Evolutionary conservation across 495 filamentous ascomycete genomes (phyloP).

Genomic region (Penicillium angulare): DNA sequence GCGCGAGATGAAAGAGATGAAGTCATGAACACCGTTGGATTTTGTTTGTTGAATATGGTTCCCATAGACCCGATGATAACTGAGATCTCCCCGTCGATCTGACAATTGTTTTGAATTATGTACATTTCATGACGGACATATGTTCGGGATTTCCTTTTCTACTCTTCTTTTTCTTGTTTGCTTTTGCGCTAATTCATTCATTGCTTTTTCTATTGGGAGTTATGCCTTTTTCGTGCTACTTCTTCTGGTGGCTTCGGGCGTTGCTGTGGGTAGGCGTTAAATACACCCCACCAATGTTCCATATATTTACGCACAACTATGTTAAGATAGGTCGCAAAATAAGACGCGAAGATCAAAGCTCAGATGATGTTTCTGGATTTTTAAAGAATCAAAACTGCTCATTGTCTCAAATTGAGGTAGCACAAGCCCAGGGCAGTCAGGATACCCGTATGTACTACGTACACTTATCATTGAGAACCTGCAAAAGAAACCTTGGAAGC

Average conservation of each 20-base stretch:
- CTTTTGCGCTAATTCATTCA: slow-evolving; percentile 1
- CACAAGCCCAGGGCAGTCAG: too few species aligned
- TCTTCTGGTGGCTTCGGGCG: too few species aligned
- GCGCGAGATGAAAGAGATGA: slow-evolving; percentile 33
- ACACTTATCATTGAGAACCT: too few species aligned
- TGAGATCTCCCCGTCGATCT: neutral
- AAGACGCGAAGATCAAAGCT: too few species aligned
- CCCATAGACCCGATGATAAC: slow-evolving; percentile 14
- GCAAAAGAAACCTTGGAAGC: too few species aligned
- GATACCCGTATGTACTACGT: too few species aligned
- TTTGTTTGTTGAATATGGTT: slow-evolving; percentile 2
- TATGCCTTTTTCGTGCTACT: neutral
- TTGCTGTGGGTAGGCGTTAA: neutral
- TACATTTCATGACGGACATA: slow-evolving; percentile 25
- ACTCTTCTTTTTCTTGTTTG: slow-evolving; percentile 1
- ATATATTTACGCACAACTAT: too few species aligned
- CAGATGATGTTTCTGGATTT: too few species aligned
- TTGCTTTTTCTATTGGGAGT: neutral
- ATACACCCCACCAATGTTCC: too few species aligned
- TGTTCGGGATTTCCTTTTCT: slow-evolving; percentile 12
- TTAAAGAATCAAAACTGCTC: too few species aligned
- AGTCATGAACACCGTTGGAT: slow-evolving; percentile 6
- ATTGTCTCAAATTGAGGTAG: too few species aligned
- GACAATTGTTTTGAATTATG: slow-evolving; percentile 3
- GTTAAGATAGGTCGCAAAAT: too few species aligned